Base-by-base conservation (phyloP, 345 rosid species). In the Tarenaya hassleriana region DNA sequence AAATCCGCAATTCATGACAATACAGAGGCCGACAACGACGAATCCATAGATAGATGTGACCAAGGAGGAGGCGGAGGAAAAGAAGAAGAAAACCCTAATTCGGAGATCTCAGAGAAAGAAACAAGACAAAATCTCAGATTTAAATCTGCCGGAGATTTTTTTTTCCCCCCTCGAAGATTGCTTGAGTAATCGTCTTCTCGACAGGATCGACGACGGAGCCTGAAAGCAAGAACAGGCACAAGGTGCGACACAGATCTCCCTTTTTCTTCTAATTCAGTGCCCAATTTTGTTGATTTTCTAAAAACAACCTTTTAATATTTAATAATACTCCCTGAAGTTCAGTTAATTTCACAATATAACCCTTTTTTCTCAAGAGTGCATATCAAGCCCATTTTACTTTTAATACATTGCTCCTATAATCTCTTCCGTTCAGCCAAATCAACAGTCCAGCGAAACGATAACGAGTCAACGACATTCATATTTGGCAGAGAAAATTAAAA, bases 1-100 rank as follows among this genome's bases (percentile, higher is more conserved):
- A 58, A 56, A 60, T 7, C 34, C 47, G 21, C 54, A 58, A 50
- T 49, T 69, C 75, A 75, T 65, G 59, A 61, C 39, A n/a, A n/a
- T n/a, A 16, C 16, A 11, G 1, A 1, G 7, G n/a, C n/a, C 42
- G 42, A 42, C 47, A 44, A n/a, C 19, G 27, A 9, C 27, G 19
- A 63, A 38, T 0, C 4, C 9, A 1, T 12, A 16, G 45, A 1
- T 12, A 16, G 45, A 31, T 13, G 21, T 20, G 10, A 15, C 8
- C n/a, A 17, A 27, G 8, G 20, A 27, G n/a, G 27, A 35, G 34
- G 50, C 3, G 11, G 8, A n/a, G 29, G 5, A 24, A 2, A 24
- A 24, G 29, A 24, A 24, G 29, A 24, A 2, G 29, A 20, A 41
- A 49, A 64, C 50, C 64, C 73, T 62, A 62, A 69, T 41, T 67